These are phyloP conservation scores for Podospora didyma DNA, from an alignment of 495 filamentous ascomycete genomes.

Conservation along the genomic window DNA sequence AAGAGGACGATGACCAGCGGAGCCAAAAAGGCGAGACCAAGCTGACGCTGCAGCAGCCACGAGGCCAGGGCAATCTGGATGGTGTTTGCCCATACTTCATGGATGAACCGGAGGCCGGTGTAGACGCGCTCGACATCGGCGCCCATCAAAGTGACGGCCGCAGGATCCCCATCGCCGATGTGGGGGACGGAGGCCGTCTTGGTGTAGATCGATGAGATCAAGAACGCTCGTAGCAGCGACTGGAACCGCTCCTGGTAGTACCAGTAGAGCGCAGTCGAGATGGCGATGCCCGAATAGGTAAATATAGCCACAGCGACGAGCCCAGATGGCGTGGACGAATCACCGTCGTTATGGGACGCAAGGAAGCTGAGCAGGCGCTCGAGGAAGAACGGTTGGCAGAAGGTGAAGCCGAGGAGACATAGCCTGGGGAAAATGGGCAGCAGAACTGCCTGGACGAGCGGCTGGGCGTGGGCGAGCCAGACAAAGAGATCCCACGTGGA, in stretches of 20 bases:
- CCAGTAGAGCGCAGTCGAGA: slow-evolving; percentile 49
- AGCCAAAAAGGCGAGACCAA: slow-evolving; percentile 41
- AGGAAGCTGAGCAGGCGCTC: slow-evolving; percentile 3
- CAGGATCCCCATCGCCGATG: slow-evolving; percentile 40
- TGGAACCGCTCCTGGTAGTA: slow-evolving; percentile 40
- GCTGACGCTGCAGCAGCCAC: slow-evolving; percentile 49
- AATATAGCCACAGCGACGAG: slow-evolving; percentile 56
- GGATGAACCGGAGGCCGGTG: slow-evolving; percentile 7
- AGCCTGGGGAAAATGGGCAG: slow-evolving; percentile 36
- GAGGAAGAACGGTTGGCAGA: slow-evolving; percentile 15
- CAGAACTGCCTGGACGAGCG: slow-evolving; percentile 13
- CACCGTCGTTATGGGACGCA: slow-evolving; percentile 11
- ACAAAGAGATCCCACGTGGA: too few species aligned
- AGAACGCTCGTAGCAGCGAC: slow-evolving; percentile 52
- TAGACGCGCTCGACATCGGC: slow-evolving; percentile 29
- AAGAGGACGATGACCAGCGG: slow-evolving; percentile 41
- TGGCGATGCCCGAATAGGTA: slow-evolving; percentile 54
- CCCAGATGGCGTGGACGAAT: slow-evolving; percentile 51
- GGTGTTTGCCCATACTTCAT: slow-evolving; percentile 41
- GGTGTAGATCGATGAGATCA: slow-evolving; percentile 54
- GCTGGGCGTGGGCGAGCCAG: too few species aligned
- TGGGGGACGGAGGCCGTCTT: slow-evolving; percentile 46
- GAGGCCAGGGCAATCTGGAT: slow-evolving; percentile 51
- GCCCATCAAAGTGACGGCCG: slow-evolving; percentile 58
- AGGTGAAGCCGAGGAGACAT: slow-evolving; percentile 10